phyloP scores from a whole-genome alignment of 495 filamentous ascomycete genomes.

The Evernia prunastri region DNA sequence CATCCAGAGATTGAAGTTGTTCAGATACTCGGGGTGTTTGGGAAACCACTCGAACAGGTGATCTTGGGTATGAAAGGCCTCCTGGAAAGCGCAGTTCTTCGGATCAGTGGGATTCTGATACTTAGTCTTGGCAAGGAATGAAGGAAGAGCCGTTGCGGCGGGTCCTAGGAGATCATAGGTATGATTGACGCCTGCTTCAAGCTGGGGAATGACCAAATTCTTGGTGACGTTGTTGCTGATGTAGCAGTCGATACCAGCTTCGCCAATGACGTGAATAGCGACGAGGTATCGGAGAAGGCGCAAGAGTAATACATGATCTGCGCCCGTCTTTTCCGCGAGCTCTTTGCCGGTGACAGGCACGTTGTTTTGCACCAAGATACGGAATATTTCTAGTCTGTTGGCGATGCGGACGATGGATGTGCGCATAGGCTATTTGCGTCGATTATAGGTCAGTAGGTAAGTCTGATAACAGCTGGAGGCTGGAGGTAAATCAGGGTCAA shows the following conservation, averaged over 20 bases:
- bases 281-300: conserved; percentile 22
- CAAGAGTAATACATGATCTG: conserved; percentile 18
- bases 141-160: conserved; percentile 31
- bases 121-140: conserved; percentile 35
- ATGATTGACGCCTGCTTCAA: conserved; percentile 12
- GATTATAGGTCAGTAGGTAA: neutral
- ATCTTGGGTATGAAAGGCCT: conserved; percentile 24
- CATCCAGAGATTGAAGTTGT: conserved; percentile 23
- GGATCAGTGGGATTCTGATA: conserved; percentile 37
- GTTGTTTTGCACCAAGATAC: conserved; percentile 18
- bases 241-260: conserved; percentile 18
- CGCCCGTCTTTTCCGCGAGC: conserved; percentile 4
- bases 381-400: neutral
- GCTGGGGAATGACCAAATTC: conserved; percentile 15
- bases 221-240: conserved; percentile 20
- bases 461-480: too few relatives aligned
- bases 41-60: conserved; percentile 26
- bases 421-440: neutral
- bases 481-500: neutral
- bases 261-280: conserved; percentile 14
- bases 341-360: conserved; percentile 12
- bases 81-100: conserved; percentile 32
- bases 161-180: conserved; percentile 36
- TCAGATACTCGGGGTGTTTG: conserved; percentile 31
- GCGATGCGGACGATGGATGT: neutral